A percentile compares a stretch with the other conserved stretches of the same genome.
Evolutionary conservation across 1,284 basidiomycete species (phyloP).

Genomic region (Malassezia nana): DNA sequence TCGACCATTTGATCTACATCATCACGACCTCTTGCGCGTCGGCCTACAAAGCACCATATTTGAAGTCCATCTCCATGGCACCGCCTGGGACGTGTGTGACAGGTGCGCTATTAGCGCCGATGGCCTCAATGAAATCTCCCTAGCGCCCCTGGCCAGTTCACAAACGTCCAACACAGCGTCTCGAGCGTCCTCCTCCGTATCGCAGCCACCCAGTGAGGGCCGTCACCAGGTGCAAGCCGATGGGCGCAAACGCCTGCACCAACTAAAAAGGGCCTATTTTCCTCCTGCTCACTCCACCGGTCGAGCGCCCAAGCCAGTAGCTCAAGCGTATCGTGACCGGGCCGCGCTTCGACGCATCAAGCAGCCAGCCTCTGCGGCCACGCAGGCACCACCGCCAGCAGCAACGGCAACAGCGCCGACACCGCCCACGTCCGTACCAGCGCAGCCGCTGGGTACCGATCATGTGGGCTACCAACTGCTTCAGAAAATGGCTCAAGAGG

Average conservation of each 20-base stretch:
- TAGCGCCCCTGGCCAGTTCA: background rate
- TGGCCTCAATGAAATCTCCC: constrained; percentile 12
- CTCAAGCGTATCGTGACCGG: constrained; percentile 12
- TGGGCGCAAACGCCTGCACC: constrained; percentile 1
- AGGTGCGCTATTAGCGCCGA: constrained; percentile 7
- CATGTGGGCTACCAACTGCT: constrained; percentile 14
- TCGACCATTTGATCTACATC: constrained; percentile 9
- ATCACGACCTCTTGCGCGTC: constrained; percentile 17
- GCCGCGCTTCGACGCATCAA: constrained; percentile 7
- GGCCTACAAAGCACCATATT: constrained; percentile 14
- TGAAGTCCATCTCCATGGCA: constrained; percentile 18
- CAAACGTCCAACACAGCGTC: background rate
- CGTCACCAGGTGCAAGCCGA: background rate
- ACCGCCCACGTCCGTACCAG: background rate
- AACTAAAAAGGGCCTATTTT: constrained; percentile 6
- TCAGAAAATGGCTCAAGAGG: constrained; percentile 3
- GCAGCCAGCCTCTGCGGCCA: background rate
- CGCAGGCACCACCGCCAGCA: background rate
- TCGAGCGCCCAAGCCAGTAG: background rate
- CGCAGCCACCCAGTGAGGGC: background rate
- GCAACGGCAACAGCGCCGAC: background rate
- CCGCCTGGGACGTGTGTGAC: constrained; percentile 6
- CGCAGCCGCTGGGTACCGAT: background rate
- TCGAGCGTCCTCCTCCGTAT: background rate
- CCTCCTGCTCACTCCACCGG: background rate